Percentiles rank a stretch among this genome's conserved stretches.
Evolutionary conservation across 106 monocot genomes (phyloP).

Genomic region (Allium sativum): DNA sequence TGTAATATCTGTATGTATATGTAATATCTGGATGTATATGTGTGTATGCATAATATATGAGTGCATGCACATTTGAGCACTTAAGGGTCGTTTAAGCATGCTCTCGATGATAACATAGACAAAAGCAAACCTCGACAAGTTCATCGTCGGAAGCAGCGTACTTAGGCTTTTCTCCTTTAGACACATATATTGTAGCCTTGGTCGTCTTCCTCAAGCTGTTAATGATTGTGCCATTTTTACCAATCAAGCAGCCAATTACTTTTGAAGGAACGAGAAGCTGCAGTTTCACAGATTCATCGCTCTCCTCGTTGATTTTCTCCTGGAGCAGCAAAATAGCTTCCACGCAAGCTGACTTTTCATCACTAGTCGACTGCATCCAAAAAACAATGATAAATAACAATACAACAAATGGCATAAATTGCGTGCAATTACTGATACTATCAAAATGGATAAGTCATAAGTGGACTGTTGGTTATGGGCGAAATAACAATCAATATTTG

Average conservation of each 20-base stretch:
- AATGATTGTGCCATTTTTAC: slow-evolving; percentile 77
- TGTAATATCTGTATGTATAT: neutral
- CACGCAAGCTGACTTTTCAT: slow-evolving; percentile 69
- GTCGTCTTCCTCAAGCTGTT: slow-evolving; percentile 84
- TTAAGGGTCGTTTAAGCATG: no score
- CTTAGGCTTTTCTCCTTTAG: slow-evolving; percentile 80
- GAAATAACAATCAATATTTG: no score
- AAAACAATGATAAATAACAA: slow-evolving; percentile 1
- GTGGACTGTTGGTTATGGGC: no score
- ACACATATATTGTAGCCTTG: slow-evolving; percentile 76
- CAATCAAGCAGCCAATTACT: slow-evolving; percentile 86
- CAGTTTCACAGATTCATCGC: slow-evolving; percentile 47
- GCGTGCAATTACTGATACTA: no score
- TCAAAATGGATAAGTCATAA: no score
- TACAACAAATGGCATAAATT: neutral
- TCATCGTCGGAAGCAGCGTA: slow-evolving; percentile 53
- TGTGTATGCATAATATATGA: neutral
- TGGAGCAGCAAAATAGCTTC: slow-evolving; percentile 85
- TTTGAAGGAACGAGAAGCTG: slow-evolving; percentile 77
- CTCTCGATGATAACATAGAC: no score
- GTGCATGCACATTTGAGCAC: no score
- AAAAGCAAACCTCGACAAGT: slow-evolving; percentile 60
- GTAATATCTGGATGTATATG: neutral
- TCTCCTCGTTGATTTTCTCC: slow-evolving; percentile 80
- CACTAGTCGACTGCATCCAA: slow-evolving; percentile 45